A percentile compares a stretch with the other conserved stretches of the same genome.
These are phyloP conservation scores for Colletotrichum simmondsii DNA, from an alignment of 2,329 filamentous ascomycete species.

Conservation along the genomic window DNA sequence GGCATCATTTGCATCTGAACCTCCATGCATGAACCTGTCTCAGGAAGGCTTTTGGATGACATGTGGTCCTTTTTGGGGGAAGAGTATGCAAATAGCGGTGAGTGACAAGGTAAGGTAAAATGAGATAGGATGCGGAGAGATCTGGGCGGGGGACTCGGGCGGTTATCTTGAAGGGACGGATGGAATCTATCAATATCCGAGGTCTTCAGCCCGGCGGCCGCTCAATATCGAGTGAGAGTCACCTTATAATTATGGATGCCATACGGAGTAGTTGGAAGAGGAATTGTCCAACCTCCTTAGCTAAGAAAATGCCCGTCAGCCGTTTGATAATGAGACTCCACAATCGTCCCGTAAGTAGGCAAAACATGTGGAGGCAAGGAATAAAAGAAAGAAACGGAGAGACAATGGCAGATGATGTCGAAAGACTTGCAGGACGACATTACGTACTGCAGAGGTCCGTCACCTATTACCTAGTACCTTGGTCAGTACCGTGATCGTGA, in stretches of 20 bases:
- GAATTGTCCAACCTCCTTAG: background rate
- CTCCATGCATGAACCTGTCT: constrained; percentile 20
- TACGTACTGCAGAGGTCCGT: background rate
- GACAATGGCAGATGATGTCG: background rate
- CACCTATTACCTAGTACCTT: too few relatives aligned
- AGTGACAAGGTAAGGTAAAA: background rate
- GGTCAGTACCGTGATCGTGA: too few relatives aligned
- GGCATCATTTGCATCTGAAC: constrained; percentile 8
- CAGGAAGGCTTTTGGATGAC: constrained; percentile 6
- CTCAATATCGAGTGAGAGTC: background rate
- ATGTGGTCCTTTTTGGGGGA: background rate
- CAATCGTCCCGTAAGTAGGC: background rate
- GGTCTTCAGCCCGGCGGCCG: background rate
- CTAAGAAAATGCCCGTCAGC: background rate
- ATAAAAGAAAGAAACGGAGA: background rate
- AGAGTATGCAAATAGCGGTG: constrained; percentile 27
- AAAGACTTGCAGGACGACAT: background rate
- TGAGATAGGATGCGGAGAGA: background rate
- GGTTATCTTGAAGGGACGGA: background rate
- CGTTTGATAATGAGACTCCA: background rate
- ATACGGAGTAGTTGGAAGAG: background rate
- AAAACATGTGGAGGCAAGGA: background rate
- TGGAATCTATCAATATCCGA: background rate
- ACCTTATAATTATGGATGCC: background rate
- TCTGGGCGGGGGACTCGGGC: background rate